Evolutionary conservation across 2,329 filamentous ascomycete species (phyloP).

Genomic region (Xylaria hypoxylon): DNA sequence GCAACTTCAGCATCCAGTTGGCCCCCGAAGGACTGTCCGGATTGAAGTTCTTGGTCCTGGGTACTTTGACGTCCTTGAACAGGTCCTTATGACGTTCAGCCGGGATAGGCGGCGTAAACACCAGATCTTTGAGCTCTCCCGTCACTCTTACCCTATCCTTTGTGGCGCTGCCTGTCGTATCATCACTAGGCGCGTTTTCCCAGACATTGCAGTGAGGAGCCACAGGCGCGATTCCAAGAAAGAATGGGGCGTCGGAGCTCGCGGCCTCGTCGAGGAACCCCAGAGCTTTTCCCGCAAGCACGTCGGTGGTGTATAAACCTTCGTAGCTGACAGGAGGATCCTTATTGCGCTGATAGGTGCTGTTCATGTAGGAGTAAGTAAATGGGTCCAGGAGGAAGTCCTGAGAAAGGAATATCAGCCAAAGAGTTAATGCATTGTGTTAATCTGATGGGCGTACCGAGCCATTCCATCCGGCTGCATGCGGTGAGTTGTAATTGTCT

Average conservation of each 20-base stretch:
- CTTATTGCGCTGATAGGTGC: too few species aligned
- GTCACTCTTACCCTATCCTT: too few species aligned
- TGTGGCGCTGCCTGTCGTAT: too few species aligned
- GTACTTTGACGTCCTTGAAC: slow-evolving; percentile 69
- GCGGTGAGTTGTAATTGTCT: slow-evolving; percentile 73
- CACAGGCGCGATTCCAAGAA: slow-evolving; percentile 69
- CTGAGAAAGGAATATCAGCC: too few species aligned
- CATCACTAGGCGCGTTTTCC: too few species aligned
- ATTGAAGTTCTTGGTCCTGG: slow-evolving; percentile 74
- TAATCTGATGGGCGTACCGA: too few species aligned
- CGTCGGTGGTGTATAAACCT: too few species aligned
- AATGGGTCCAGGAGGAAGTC: slow-evolving; percentile 68
- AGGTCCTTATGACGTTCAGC: slow-evolving; percentile 69
- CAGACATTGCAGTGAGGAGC: slow-evolving; percentile 59
- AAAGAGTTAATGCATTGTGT: too few species aligned
- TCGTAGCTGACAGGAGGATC: too few species aligned
- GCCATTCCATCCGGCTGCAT: too few species aligned
- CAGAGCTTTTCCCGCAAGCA: slow-evolving; percentile 64
- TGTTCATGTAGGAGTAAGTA: too few species aligned
- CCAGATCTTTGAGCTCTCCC: too few species aligned
- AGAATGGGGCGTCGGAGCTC: slow-evolving; percentile 64
- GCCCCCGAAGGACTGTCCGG: slow-evolving; percentile 59
- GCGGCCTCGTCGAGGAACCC: slow-evolving; percentile 66
- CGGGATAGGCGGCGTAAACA: slow-evolving; percentile 68
- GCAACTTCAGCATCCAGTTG: slow-evolving; percentile 57